Evolutionary conservation across 116 monocot genomes (phyloP).

Genomic region (Cymodocea nodosa): DNA sequence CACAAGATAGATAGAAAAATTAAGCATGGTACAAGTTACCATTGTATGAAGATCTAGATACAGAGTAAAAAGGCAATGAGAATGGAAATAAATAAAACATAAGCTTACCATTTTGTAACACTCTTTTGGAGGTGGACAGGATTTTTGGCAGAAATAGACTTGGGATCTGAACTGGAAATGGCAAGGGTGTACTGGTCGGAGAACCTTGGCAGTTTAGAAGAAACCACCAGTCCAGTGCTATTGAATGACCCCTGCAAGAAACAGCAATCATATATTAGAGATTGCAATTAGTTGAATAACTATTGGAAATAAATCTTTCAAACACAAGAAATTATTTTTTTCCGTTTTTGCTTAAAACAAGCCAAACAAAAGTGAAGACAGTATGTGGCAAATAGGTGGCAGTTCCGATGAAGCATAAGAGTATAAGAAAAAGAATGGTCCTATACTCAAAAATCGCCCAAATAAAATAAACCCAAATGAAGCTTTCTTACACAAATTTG

Average conservation of each 20-base stretch:
- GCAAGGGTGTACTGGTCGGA: conserved; percentile 80
- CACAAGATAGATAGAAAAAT: too few relatives aligned
- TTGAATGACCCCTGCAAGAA: conserved; percentile 73
- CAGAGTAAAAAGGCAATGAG: background rate
- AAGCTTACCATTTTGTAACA: conserved; percentile 86
- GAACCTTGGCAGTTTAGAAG: conserved; percentile 93
- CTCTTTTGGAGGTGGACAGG: conserved; percentile 62
- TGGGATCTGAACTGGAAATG: conserved; percentile 89
- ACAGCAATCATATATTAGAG: background rate
- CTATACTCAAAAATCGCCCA: too few relatives aligned
- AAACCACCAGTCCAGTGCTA: conserved; percentile 75
- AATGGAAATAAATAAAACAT: background rate
- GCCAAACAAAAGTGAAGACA: too few relatives aligned
- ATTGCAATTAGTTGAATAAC: background rate
- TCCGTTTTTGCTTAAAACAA: background rate
- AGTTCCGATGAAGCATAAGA: too few relatives aligned
- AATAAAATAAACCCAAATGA: too few relatives aligned
- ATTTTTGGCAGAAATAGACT: conserved; percentile 76
- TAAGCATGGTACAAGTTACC: too few relatives aligned
- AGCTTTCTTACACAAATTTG: too few relatives aligned
- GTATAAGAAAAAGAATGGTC: too few relatives aligned
- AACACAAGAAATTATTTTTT: background rate
- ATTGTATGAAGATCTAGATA: background rate
- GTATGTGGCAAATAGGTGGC: too few relatives aligned
- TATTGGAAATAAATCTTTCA: background rate